phyloP scores from a whole-genome alignment of 306 rosid genomes.

The Ormosia semicastrata region DNA sequence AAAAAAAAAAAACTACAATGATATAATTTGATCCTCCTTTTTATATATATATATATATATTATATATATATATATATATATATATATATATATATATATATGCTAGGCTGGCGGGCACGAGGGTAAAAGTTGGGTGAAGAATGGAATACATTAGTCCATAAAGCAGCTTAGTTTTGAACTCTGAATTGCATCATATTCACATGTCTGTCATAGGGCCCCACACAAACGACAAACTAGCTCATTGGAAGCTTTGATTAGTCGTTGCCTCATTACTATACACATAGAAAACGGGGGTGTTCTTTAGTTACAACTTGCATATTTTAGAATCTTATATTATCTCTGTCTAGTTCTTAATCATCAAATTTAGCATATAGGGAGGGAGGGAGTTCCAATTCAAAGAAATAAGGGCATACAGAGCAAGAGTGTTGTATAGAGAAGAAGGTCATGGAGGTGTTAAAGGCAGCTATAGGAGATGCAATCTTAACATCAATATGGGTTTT shows the following conservation, averaged over 20 bases:
- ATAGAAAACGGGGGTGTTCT: too few relatives aligned
- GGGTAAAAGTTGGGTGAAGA: too few relatives aligned
- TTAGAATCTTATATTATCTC: neutral
- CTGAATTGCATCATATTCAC: neutral
- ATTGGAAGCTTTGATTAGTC: neutral
- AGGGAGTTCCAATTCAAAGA: neutral
- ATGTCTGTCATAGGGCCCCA: neutral
- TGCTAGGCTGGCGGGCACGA: too few relatives aligned
- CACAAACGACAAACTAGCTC: neutral
- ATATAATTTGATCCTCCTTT: too few relatives aligned
- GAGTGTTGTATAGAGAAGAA: too few relatives aligned
- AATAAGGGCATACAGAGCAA: too few relatives aligned
- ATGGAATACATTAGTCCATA: neutral
- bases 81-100: too few relatives aligned
- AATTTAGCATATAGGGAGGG: neutral
- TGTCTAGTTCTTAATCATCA: neutral
- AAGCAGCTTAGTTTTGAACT: neutral
- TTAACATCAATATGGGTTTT: conserved; percentile 45
- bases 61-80: too few relatives aligned
- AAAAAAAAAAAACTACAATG: too few relatives aligned
- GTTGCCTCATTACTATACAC: neutral
- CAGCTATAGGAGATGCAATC: conserved; percentile 37
- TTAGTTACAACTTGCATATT: neutral
- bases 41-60: too few relatives aligned
- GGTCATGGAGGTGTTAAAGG: conserved; percentile 24